Conservation (phyloP, 345 rosid species). For the Camelina sativa region DNA sequence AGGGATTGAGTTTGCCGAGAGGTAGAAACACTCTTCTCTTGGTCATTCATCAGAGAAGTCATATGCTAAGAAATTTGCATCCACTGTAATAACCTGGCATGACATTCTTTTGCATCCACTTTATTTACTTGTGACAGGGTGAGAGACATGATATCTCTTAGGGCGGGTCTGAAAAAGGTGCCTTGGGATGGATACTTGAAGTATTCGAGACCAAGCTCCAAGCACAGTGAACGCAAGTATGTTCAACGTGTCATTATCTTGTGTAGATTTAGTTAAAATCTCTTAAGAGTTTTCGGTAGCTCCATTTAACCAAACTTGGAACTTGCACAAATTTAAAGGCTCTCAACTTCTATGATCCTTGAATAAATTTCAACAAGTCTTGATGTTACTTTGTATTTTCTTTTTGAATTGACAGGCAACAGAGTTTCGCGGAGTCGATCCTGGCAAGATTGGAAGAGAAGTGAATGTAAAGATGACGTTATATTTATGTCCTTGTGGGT, state of each 20-base stretch:
- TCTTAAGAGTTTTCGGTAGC: background rate
- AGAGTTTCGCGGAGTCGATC: constrained; percentile 84
- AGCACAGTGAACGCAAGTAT: constrained; percentile 96
- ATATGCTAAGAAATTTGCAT: constrained; percentile 17
- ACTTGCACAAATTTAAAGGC: background rate
- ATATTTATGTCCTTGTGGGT: background rate
- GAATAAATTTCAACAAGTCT: constrained; percentile 15
- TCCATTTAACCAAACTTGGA: background rate
- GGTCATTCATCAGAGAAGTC: constrained; percentile 7
- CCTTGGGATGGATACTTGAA: constrained; percentile 99
- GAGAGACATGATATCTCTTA: constrained; percentile 81
- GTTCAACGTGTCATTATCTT: constrained; percentile 32
- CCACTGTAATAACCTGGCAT: background rate
- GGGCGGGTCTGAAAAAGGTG: constrained; percentile 95
- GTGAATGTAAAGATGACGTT: constrained; percentile 45
- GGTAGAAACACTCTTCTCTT: constrained; percentile 48
- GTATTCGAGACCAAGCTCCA: constrained; percentile 93
- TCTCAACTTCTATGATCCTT: constrained; percentile 9
- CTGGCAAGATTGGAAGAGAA: constrained; percentile 76
- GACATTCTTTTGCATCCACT: background rate
- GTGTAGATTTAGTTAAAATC: background rate
- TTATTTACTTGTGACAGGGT: constrained; percentile 57
- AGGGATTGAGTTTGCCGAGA: constrained; percentile 95
- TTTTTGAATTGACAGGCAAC: constrained; percentile 68
- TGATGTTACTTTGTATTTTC: constrained; percentile 21